Conservation (phyloP, 208 protist species). For the Leishmania tropica region DNA sequence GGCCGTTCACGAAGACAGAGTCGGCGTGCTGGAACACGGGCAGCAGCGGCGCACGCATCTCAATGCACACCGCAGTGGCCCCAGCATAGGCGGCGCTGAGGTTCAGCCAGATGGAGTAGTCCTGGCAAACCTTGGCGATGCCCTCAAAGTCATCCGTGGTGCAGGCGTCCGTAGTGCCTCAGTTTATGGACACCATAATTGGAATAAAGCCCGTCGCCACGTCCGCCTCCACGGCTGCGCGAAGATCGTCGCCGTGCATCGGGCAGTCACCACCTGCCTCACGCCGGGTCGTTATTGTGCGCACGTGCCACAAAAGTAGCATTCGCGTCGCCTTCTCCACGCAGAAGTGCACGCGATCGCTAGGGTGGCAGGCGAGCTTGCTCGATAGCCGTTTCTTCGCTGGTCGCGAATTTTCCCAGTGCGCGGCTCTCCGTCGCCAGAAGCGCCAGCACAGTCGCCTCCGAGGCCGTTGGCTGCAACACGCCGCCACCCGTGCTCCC, state of each 20-base stretch:
- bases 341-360: conserved; percentile 59
- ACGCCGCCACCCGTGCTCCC: conserved; percentile 47
- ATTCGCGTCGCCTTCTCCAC: conserved; percentile 58
- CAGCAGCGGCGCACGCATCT: conserved; percentile 42
- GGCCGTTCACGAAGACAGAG: conserved; percentile 64
- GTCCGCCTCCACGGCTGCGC: conserved; percentile 44
- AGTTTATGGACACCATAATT: conserved; percentile 53
- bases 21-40: conserved; percentile 36
- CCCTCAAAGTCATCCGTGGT: conserved; percentile 51
- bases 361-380: conserved; percentile 54
- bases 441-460: conserved; percentile 45
- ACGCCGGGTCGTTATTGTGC: conserved; percentile 27
- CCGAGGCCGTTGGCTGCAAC: conserved; percentile 57
- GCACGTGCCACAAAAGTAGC: conserved; percentile 38
- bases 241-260: conserved; percentile 41
- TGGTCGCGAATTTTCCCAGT: conserved; percentile 17
- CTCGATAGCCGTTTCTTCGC: conserved; percentile 25
- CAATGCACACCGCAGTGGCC: conserved; percentile 50
- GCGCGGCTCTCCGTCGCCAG: conserved; percentile 52
- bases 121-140: conserved; percentile 35
- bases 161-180: conserved; percentile 63
- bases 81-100: conserved; percentile 69
- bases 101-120: conserved; percentile 60
- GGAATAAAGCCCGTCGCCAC: conserved; percentile 46
- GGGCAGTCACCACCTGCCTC: conserved; percentile 44